Evolutionary conservation across 169 alveolate species (phyloP).

Genomic region (Babesia divergens): DNA sequence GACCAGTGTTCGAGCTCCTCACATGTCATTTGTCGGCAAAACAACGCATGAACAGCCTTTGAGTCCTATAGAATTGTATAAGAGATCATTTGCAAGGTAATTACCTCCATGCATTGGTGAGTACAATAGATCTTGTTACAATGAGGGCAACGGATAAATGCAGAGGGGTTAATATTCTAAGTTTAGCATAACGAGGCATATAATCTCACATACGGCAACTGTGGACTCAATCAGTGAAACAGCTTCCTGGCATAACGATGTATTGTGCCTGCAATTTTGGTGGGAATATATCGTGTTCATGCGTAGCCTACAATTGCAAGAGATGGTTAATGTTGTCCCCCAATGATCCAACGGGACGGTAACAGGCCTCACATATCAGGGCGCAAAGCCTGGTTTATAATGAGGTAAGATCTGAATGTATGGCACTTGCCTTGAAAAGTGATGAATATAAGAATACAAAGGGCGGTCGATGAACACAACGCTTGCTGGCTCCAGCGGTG

Average conservation of each 20-base stretch:
- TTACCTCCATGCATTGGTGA: conserved; percentile 39
- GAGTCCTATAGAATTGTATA: conserved; percentile 1
- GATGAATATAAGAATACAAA: conserved; percentile 34
- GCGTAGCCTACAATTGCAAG: conserved; percentile 14
- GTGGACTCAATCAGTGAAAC: background rate
- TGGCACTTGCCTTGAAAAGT: conserved; percentile 30
- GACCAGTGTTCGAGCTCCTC: conserved; percentile 16
- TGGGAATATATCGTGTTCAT: background rate
- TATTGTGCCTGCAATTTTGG: background rate
- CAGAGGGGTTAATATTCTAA: background rate
- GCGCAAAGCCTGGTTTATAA: background rate
- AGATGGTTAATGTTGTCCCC: conserved; percentile 47
- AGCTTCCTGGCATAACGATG: background rate
- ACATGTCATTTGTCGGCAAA: conserved; percentile 21
- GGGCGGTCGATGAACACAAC: conserved; percentile 32
- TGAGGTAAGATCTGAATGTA: too few relatives aligned
- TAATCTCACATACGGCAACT: conserved; percentile 1
- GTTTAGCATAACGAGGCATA: background rate
- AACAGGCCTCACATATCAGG: conserved; percentile 38
- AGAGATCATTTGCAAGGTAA: too few relatives aligned
- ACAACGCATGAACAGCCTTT: conserved; percentile 1
- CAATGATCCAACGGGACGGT: conserved; percentile 49
- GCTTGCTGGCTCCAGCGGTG: background rate
- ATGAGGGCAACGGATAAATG: background rate
- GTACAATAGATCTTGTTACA: conserved; percentile 38